Percentiles rank a stretch among this genome's conserved stretches.
Conservation (phyloP, 1,139 yeast species). For the Kluyveromyces marxianus region DNA sequence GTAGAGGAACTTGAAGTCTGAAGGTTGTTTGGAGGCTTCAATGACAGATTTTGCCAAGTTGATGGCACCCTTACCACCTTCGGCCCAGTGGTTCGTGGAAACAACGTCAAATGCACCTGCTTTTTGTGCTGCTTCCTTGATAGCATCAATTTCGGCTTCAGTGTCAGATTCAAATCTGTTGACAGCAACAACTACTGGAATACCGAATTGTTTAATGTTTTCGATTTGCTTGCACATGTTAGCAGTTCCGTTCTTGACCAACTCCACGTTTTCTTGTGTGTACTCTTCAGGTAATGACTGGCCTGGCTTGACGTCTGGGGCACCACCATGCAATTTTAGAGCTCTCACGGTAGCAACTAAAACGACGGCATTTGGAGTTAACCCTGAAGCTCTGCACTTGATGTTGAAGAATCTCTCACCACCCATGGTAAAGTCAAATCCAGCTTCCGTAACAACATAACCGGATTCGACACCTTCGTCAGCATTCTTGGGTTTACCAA, state of each 20-base stretch:
- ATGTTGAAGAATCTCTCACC: slow-evolving; percentile 79
- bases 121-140: slow-evolving; percentile 52
- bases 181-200: slow-evolving; percentile 75
- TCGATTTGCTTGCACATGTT: slow-evolving; percentile 70
- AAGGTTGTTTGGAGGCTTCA: slow-evolving; percentile 41
- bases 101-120: slow-evolving; percentile 78
- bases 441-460: slow-evolving; percentile 77
- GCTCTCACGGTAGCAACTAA: slow-evolving; percentile 78
- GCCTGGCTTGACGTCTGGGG: slow-evolving; percentile 78
- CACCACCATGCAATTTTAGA: slow-evolving; percentile 76
- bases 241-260: slow-evolving; percentile 57
- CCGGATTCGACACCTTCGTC: slow-evolving; percentile 42
- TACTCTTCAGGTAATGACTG: slow-evolving; percentile 65
- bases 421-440: slow-evolving; percentile 84
- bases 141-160: slow-evolving; percentile 55
- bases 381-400: slow-evolving; percentile 70
- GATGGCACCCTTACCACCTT: slow-evolving; percentile 72
- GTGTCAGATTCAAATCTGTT: slow-evolving; percentile 70
- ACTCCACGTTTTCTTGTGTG: slow-evolving; percentile 56
- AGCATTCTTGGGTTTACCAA: slow-evolving; percentile 41
- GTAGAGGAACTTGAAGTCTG: slow-evolving; percentile 50
- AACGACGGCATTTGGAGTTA: slow-evolving; percentile 65
- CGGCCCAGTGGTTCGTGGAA: slow-evolving; percentile 71
- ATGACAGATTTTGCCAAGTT: slow-evolving; percentile 64
- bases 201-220: slow-evolving; percentile 62